Conservation (phyloP, 768 basidiomycete species). For the Phaffia tasmanica region DNA sequence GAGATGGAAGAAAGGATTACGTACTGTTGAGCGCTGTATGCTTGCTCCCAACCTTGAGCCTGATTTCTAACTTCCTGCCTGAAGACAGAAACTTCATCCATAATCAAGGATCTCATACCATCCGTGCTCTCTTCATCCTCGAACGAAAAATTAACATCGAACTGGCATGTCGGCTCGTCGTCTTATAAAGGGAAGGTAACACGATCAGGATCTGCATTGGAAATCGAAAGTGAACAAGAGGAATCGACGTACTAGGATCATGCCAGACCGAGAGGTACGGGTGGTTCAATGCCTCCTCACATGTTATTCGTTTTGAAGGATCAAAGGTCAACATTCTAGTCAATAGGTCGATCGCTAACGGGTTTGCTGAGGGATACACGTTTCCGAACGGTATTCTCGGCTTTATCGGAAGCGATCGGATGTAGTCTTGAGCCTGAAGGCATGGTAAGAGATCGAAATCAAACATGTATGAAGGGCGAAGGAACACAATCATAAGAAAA, state of each 20-base stretch:
- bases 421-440: slow-evolving; percentile 88
- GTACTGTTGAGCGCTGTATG: not conserved
- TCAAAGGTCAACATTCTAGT: slow-evolving; percentile 89
- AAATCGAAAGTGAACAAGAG: not conserved
- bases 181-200: slow-evolving; percentile 32
- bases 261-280: slow-evolving; percentile 91
- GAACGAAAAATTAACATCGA: slow-evolving; percentile 89
- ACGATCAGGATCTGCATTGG: not conserved
- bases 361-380: slow-evolving; percentile 87
- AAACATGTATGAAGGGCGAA: not conserved
- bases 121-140: slow-evolving; percentile 94
- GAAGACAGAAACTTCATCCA: slow-evolving; percentile 83
- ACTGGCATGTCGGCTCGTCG: slow-evolving; percentile 77
- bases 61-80: slow-evolving; percentile 81
- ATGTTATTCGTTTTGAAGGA: slow-evolving; percentile 88
- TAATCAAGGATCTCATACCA: slow-evolving; percentile 91
- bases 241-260: slow-evolving; percentile 51
- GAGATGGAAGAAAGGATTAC: not conserved
- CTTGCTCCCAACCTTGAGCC: slow-evolving; percentile 56
- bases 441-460: slow-evolving; percentile 5
- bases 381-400: slow-evolving; percentile 84
- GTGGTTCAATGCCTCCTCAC: slow-evolving; percentile 88
- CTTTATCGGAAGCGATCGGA: slow-evolving; percentile 93
- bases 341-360: slow-evolving; percentile 83
- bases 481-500: slow-evolving; percentile 6